Evolutionary conservation across 2,329 filamentous ascomycete genomes (phyloP), one percentile per base, ranked within the genome.

Genomic region (Elsinoe perseae): DNA sequence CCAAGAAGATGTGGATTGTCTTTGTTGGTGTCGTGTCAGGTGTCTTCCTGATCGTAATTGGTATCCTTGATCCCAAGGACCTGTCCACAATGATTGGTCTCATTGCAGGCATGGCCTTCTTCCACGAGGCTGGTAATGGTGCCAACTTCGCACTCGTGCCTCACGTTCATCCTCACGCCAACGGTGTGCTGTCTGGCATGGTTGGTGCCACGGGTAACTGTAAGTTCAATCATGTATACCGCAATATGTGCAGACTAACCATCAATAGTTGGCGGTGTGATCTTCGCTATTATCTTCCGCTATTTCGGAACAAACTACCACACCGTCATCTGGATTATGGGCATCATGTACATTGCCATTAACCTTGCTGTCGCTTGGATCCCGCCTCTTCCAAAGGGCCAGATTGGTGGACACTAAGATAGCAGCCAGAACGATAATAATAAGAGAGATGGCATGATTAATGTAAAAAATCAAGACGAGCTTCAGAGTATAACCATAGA

Each of bases 131-230:
- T 2, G 83, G 83, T 48, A 95, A 95, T 66, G 89, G 89, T 18
- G 86, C 86, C 40, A 91, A 88, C 72, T 95, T 92, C 69, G 81
- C 87, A 0, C 78, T 95, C 7, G 83, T 93, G n/a, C 88, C 89
- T 3, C 89, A 95, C 65, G 83, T 93, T 1, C 85, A 89, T 69
- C 87, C 87, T 1, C 80, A 77, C 59, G 86, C 87, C 58, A 95
- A 93, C 69, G 89, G 87, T 70, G 72, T 80, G 55, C 76, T 95
- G 9, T 86, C 84, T 1, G 89, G 89, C 18, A 73, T 85, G n/a
- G 84, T 87, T 0, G 89, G 89, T 7, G 87, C 85, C 0, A 77
- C 80, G 4, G 89, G 89, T 1, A 95, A 93, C 64, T 54, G 46
- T 50, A 50, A 50, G 46, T 50, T 18, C 12, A 14, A 2, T 21